phyloP scores from a whole-genome alignment of 192 early-diverging fungal genomes.

The Linderina pennispora region DNA sequence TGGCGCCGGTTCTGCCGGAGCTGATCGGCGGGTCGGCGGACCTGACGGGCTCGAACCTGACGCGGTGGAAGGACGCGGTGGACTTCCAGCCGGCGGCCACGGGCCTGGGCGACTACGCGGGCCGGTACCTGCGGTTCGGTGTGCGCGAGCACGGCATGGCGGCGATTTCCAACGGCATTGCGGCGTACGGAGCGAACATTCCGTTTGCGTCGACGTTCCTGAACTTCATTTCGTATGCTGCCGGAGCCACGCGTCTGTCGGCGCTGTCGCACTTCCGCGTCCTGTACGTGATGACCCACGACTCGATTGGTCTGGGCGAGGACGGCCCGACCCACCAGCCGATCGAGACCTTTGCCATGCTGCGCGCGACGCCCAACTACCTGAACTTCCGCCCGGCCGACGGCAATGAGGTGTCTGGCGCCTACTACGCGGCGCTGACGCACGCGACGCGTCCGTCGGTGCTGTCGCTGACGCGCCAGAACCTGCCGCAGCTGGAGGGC shows the following conservation, averaged over 20 bases:
- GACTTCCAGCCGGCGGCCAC: slow-evolving; percentile 84
- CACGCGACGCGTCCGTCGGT: slow-evolving; percentile 68
- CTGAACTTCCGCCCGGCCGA: slow-evolving; percentile 88
- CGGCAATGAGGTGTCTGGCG: slow-evolving; percentile 88
- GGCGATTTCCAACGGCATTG: slow-evolving; percentile 85
- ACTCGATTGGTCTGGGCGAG: slow-evolving; percentile 97
- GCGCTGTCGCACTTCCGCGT: slow-evolving; percentile 86
- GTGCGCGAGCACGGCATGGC: slow-evolving; percentile 99
- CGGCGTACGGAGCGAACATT: slow-evolving; percentile 79
- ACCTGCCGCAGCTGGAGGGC: slow-evolving; percentile 84
- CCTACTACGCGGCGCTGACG: slow-evolving; percentile 77
- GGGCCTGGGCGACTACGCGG: slow-evolving; percentile 71
- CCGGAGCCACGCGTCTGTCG: slow-evolving; percentile 81
- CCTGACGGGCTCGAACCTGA: slow-evolving; percentile 93
- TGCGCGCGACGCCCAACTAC: slow-evolving; percentile 88
- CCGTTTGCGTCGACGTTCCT: slow-evolving; percentile 89
- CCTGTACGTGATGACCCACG: slow-evolving; percentile 98
- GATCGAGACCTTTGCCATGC: slow-evolving; percentile 84
- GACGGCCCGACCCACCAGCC: slow-evolving; percentile 99
- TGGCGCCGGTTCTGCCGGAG: slow-evolving; percentile 77
- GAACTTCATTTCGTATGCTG: slow-evolving; percentile 82
- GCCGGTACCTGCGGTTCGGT: slow-evolving; percentile 90
- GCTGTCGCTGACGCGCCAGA: slow-evolving; percentile 87
- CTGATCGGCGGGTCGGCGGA: slow-evolving; percentile 94
- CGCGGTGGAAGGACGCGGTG: slow-evolving; percentile 89